Base-by-base conservation (phyloP, 2,329 filamentous ascomycete species). In the Aplosporella prunicola region DNA sequence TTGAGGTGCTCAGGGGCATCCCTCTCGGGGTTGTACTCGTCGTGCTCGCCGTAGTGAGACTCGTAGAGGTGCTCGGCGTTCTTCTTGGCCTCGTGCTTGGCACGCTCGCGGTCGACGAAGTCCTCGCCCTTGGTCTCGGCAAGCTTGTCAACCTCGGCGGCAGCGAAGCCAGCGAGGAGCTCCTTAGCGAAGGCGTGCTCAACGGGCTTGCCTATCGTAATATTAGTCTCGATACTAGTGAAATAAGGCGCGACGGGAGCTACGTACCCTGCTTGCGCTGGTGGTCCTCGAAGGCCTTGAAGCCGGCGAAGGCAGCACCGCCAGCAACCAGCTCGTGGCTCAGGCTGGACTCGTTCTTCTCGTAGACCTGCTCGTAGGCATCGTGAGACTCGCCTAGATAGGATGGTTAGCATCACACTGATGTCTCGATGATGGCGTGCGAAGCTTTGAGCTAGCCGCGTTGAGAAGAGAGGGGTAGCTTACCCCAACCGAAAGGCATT, bases 111-210 rank as follows among this genome's bases (percentile, higher is more conserved):
- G 51, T 71, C 67, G 44, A 66, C 59, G 51, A 53, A 64, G 47
- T 71, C 67, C 42, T 60, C 61, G 32, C 68, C 67, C 55, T 69
- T 69, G 40, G 64, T 69, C 54, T 70, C 83, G 50, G 74, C 70
- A 20, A 88, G 71, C 63, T 78, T 81, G 67, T 89, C 82, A 52
- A 85, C 72, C 63, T 87, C 81, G 44, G 74, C 80, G 32, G 75
- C 82, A 18, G 79, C 82, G 39, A 88, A 67, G 42, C 78, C 82
- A 11, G 73, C 80, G 20, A 89, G 61, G 29, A 82, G 57, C 64
- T 88, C 83, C 68, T 89, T 89, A 56, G 84, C 84, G 52, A 85
- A 80, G 27, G 64, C 64, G 65, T 89, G 83, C 46, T 69, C 72
- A 50, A 88, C 78, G 5, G 71, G 57, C 67, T 86, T 78, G 63